Conservation (phyloP, 2,329 filamentous ascomycete species). For the Teratosphaeria pseudoeucalypti region DNA sequence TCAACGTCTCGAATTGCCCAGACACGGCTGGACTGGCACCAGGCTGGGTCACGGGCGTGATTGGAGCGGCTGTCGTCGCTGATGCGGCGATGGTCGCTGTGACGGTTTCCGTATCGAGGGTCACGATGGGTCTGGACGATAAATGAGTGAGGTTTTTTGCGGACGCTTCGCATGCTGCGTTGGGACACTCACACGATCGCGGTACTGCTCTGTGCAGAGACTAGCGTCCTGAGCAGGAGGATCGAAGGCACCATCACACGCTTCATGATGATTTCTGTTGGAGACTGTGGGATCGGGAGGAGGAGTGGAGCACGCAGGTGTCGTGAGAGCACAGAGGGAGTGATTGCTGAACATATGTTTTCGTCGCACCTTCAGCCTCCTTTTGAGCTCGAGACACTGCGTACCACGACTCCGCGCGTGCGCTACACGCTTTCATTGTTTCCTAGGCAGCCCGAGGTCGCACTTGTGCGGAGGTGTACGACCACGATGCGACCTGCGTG, state of each 20-base stretch:
- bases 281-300: background rate
- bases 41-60: background rate
- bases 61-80: background rate
- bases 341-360: background rate
- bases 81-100: background rate
- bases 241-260: background rate
- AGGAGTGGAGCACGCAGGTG: background rate
- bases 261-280: background rate
- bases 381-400: background rate
- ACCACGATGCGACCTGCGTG: background rate
- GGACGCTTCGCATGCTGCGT: background rate
- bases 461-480: background rate
- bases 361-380: background rate
- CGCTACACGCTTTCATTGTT: background rate
- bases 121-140: slow-evolving; percentile 2
- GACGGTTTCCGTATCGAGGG: background rate
- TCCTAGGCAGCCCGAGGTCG: background rate
- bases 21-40: background rate
- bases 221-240: background rate
- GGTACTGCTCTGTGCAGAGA: background rate
- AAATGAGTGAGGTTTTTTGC: background rate
- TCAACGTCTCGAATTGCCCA: background rate
- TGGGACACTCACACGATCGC: background rate
- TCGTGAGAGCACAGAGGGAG: background rate
- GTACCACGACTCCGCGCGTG: background rate